Conservation (phyloP, 305 asterid species). For the Fraxinus angustifolia region DNA sequence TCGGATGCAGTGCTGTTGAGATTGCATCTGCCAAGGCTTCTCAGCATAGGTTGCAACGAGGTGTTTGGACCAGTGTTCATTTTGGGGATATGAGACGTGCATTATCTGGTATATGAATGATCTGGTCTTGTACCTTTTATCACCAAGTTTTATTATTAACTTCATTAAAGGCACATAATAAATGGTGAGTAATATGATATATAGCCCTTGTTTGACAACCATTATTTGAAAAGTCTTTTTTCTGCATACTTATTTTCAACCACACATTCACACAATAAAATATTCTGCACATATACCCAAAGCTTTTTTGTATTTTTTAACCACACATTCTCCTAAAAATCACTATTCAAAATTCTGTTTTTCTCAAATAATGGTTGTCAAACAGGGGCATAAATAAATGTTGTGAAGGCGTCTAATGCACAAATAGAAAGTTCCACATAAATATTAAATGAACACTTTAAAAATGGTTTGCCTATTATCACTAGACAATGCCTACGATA, state of each 20-base stretch:
- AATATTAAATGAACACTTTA: neutral
- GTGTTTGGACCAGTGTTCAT: slow-evolving; percentile 82
- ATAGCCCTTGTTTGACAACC: neutral
- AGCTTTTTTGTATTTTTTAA: too few relatives aligned
- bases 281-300: neutral
- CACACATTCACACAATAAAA: neutral
- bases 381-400: neutral
- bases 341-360: neutral
- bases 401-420: neutral
- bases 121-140: slow-evolving; percentile 10
- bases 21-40: slow-evolving; percentile 88
- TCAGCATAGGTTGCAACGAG: slow-evolving; percentile 75
- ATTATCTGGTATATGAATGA: slow-evolving; percentile 49
- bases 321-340: neutral
- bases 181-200: neutral
- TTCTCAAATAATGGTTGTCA: neutral
- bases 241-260: neutral
- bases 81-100: slow-evolving; percentile 91
- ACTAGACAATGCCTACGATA: neutral
- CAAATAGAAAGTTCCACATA: slow-evolving; percentile 2
- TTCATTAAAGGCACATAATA: slow-evolving; percentile 12
- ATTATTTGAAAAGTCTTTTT: too few relatives aligned
- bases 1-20: slow-evolving; percentile 50
- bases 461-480: neutral
- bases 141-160: slow-evolving; percentile 6